These are phyloP conservation scores for Hexamita inflata DNA, from an alignment of 208 protist genomes.

Conservation along the genomic window DNA sequence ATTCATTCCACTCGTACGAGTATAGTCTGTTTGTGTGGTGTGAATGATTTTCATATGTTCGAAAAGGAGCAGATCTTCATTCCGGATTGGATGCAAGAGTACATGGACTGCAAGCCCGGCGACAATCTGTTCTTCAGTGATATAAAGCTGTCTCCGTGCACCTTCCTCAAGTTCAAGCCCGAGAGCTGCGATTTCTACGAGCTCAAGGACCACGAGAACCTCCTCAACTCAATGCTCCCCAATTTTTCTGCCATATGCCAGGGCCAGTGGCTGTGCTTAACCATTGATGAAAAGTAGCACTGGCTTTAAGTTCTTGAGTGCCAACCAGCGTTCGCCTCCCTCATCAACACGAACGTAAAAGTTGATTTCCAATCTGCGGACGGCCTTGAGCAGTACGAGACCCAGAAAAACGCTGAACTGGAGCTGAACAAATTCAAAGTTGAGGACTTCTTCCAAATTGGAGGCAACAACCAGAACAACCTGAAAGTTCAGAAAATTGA, in stretches of 20 bases:
- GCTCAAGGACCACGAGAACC: neutral
- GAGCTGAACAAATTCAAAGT: neutral
- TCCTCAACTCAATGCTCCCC: neutral
- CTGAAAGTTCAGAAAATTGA: neutral
- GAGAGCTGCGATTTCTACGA: neutral
- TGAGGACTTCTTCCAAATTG: neutral
- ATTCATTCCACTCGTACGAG: neutral
- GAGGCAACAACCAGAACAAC: neutral
- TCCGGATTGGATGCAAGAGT: slow-evolving; percentile 5
- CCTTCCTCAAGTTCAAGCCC: slow-evolving; percentile 15
- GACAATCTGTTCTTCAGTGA: neutral
- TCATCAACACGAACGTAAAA: slow-evolving; percentile 11
- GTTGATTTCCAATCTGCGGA: slow-evolving; percentile 9
- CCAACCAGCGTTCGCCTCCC: neutral
- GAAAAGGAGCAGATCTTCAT: neutral
- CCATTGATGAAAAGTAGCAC: neutral
- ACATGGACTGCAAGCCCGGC: neutral
- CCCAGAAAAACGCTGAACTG: neutral
- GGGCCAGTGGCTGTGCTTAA: slow-evolving; percentile 1
- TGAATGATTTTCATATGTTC: neutral
- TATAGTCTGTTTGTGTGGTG: neutral
- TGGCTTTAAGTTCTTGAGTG: neutral
- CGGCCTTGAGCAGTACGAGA: neutral
- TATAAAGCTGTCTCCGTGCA: neutral
- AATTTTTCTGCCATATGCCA: neutral